phyloP scores from a whole-genome alignment of 176 grass and related monocot species.

The Rhynchospora breviuscula region DNA sequence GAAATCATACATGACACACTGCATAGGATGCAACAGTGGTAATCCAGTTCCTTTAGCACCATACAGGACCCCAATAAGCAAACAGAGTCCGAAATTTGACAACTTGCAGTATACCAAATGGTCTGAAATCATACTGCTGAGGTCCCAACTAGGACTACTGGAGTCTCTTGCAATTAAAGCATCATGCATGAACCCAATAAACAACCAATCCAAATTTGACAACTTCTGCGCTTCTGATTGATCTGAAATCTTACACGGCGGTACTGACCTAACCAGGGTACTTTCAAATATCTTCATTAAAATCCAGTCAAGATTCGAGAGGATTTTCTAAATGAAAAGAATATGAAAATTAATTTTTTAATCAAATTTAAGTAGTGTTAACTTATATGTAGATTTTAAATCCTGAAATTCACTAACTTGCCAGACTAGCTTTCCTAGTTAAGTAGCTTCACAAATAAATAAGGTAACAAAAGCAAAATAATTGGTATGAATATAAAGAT shows the following conservation, averaged over 20 bases:
- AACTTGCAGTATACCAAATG: neutral
- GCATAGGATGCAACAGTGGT: neutral
- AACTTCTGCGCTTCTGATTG: neutral
- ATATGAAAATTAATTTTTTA: neutral
- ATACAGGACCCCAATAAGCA: neutral
- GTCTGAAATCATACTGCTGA: neutral
- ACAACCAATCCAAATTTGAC: neutral
- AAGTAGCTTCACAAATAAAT: too few species aligned
- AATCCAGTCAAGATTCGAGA: neutral
- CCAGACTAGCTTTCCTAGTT: too few species aligned
- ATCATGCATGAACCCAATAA: neutral
- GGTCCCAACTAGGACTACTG: neutral
- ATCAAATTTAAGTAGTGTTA: neutral
- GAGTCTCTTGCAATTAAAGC: neutral
- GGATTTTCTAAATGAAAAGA: neutral
- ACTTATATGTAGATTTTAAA: neutral
- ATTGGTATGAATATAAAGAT: too few species aligned
- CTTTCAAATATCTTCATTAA: neutral
- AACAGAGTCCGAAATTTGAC: neutral
- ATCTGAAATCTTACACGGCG: neutral
- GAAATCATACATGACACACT: neutral
- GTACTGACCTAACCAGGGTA: neutral
- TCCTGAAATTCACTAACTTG: too few species aligned
- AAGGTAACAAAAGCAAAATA: too few species aligned
- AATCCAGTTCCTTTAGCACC: neutral